Percentiles rank a stretch among this genome's conserved stretches.
These are phyloP conservation scores for Cystobasidium ongulense DNA, from an alignment of 768 basidiomycete species.

Conservation along the genomic window DNA sequence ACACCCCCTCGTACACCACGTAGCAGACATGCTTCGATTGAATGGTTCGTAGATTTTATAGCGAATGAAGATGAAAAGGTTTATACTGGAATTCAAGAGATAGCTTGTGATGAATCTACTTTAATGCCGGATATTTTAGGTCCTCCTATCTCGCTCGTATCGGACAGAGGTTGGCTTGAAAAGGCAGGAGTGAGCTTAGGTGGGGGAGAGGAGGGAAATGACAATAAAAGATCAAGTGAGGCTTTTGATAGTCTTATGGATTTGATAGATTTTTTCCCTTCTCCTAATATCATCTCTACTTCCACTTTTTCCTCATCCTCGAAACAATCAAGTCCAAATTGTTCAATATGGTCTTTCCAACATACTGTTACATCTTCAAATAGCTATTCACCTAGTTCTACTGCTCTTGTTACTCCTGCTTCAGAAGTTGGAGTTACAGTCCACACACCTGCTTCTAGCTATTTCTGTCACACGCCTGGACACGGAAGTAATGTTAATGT, in stretches of 20 bases:
- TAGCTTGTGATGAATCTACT: not conserved
- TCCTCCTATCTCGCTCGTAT: not conserved
- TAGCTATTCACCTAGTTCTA: not conserved
- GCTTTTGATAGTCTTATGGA: conserved; percentile 3
- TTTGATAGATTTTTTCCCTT: not conserved
- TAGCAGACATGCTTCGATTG: not conserved
- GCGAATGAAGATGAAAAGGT: not conserved
- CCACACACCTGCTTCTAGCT: not conserved
- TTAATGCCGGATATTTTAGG: not conserved
- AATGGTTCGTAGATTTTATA: not conserved
- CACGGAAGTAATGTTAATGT: too few relatives aligned
- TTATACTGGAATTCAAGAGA: not conserved
- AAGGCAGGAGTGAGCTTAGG: not conserved
- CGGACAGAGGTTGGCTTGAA: not conserved
- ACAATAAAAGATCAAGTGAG: not conserved
- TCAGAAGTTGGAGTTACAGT: not conserved
- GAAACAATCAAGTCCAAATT: not conserved
- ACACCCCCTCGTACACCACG: not conserved
- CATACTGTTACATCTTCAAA: not conserved
- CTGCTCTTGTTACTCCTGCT: not conserved
- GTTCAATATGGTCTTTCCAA: not conserved
- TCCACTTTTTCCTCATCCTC: not conserved
- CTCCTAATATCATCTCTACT: not conserved
- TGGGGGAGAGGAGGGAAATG: not conserved
- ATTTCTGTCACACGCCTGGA: not conserved